Evolutionary conservation across 495 filamentous ascomycete species (phyloP), one percentile per base, ranked within the genome.

Genomic region (Aspergillus cavernicola): DNA sequence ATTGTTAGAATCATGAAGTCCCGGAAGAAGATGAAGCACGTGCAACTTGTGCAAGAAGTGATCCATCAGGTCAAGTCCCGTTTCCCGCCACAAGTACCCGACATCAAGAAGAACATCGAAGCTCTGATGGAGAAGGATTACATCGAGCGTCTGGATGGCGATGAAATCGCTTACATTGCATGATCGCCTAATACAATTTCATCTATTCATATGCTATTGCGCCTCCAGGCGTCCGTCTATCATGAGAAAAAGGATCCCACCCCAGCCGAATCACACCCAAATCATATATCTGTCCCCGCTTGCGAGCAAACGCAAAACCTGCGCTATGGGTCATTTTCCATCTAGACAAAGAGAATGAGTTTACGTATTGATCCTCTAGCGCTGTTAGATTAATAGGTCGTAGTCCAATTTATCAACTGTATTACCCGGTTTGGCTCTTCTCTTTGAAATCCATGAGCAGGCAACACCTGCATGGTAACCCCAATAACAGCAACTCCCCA

Each of bases 1-100:
- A 97, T 99, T 62, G 93, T 99, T 31, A 86, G 93, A 60, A 96
- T 99, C 74, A 99, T 97, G 93, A 99, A 99, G 71, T 93, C 95
- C 1, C 87, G 93, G 49, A 97, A 97, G 83, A 88, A 86, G 76
- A 92, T 97, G 88, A 96, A 95, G 80, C 92, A 99, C 70, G 82
- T 87, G 45, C 84, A 89, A 64, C 83, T 99, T 9, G 90, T 99
- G 37, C 84, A 88, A 60, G 93, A 99, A 73, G 91, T 89, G 13
- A 97, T 99, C 66, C 83, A 83, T 56, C 95, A 97, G 70, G 95
- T 99, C 72, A 87, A 86, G 64, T 81, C 80, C n/a, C 89, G 93
- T 43, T 99, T 99, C 76, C 84, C 88, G 31, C 93, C 95, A 20
- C 92, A 96, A 69, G 78, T 97, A 18, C 77, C 80, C 5, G 93